Base-by-base conservation (phyloP, 139 green algal species). In the Mesotaenium endlicherianum region DNA sequence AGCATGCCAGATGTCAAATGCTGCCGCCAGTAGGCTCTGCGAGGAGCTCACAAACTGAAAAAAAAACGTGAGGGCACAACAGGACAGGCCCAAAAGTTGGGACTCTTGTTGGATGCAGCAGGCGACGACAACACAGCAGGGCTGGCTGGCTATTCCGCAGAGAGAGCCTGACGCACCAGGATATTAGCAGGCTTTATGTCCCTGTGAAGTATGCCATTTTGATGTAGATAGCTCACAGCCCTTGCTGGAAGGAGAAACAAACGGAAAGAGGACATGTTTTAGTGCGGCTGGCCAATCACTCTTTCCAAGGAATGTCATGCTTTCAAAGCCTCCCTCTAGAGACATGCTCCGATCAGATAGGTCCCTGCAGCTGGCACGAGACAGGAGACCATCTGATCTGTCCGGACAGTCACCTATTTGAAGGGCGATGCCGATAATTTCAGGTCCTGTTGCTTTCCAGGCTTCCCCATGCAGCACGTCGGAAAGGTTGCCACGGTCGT, bases 181-280 rank as follows among this genome's bases (percentile, higher is more conserved):
- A 85, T 68, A 45, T 85, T 85, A 41, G 79, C 39, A 34, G 79
- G 64, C 43, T 85, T 85, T 20, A 85, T 38, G 55, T 85, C 79
- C 30, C 79, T 38, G 40, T 85, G 79, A 8, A 85, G 64, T 30
- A 85, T 44, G 50, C 79, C 79, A 34, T 71, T 31, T 16, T 3
- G 30, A 69, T 85, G 79, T 31, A 85, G 3, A 64, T 85, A 85
- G 2, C n/a, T 20, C 26, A 85, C 38, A 39, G 67, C 79, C 5
- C 20, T 39, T 14, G 79, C 79, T 71, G 77, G 14, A 38, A 81
- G 2, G 38, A 17, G 30, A 70, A 81, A 71, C 8, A 68, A 78
- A 78, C 5, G 20, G 20, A 78, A 16, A 41, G 20, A 78, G 20
- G 8, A 11, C 34, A 75, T 14, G 11, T 14, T 75, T 75, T 75